Base-by-base conservation (phyloP, 2,329 filamentous ascomycete species). In the Camptophora hylomeconis region DNA sequence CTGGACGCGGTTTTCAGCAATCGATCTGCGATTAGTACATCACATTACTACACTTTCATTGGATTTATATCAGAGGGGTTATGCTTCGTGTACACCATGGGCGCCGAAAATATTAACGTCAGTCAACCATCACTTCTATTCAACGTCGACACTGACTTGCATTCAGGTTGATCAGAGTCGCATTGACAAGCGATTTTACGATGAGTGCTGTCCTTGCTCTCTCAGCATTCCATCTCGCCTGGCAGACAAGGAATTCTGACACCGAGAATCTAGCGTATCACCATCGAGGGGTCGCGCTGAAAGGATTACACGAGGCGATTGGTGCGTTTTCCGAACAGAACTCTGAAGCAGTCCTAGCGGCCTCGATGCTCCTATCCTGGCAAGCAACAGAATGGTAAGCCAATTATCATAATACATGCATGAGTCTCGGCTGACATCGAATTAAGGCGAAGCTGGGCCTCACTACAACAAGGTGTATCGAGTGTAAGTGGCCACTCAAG, bases 341-440 rank as follows among this genome's bases (percentile, higher is more conserved):
- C 37, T 87, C 83, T 2, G 87, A 98, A 56, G 84, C 86, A 23
- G 77, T 94, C 38, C 68, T 98, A 31, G 87, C 86, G 15, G 82
- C 86, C 17, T 94, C 87, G 15, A 73, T 94, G 24, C 70, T 95
- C 26, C 68, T 98, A 27, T 92, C 86, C 20, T 95, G 89, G 86
- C 87, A 95, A 60, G 81, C 83, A 32, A 89, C 78, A 36, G 87
- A 95, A 61, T 95, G 86, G 87, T 92, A 68, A 65, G 76, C 61
- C 48, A 21, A n/a, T n/a, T n/a, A n/a, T n/a, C n/a, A n/a, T n/a
- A n/a, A n/a, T n/a, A n/a, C n/a, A n/a, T n/a, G n/a, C n/a, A n/a
- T n/a, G n/a, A n/a, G n/a, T n/a, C n/a, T n/a, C n/a, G n/a, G n/a
- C n/a, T n/a, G n/a, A n/a, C n/a, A n/a, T n/a, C n/a, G n/a, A n/a